Base-by-base conservation (phyloP, 768 basidiomycete species). In the Lentinula sp. region DNA sequence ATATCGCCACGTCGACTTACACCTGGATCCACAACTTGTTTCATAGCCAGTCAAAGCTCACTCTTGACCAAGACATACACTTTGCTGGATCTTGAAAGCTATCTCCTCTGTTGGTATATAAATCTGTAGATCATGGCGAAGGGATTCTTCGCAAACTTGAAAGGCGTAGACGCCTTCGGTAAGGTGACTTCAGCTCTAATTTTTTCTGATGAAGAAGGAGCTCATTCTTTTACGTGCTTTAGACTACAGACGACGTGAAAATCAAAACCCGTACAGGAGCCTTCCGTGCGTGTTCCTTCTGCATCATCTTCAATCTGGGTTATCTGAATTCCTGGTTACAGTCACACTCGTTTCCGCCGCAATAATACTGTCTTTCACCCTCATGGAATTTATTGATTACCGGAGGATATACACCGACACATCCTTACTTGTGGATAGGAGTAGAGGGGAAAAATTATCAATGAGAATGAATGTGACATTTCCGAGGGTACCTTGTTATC, bases 221-320 rank as follows among this genome's bases (percentile, higher is more conserved):
- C 13, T 28, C 43, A 13, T 13, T 5, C 48, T 49, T 10, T 37
- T 18, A 37, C 37, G 15, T 40, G 37, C 50, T 56, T 32, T 67
- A 99, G 96, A 99, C 97, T 43, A 93, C 93, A 73, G 97, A 98
- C 70, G 97, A 99, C 80, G 97, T 99, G 64, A 98, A 98, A 78
- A 93, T 99, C 77, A 95, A 95, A 82, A 98, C 97, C 39, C 86
- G 95, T 62, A 93, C 91, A 48, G 95, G 92, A 65, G 96, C 92
- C 65, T 79, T 95, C 67, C 79, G 95, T 96, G 66, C 73, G 91
- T 78, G 4, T 51, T 31, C 21, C 8, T 10, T 31, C 31, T 34
- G 3, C 28, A 6, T 21, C 11, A 11, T 23, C 28, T 34, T 11
- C n/a, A 18, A 7, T 39, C 15, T 2, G 31, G 2, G 13, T 34